Evolutionary conservation across 768 basidiomycete species (phyloP), one percentile per base, ranked within the genome.

Genomic region (Suillus weaverae): DNA sequence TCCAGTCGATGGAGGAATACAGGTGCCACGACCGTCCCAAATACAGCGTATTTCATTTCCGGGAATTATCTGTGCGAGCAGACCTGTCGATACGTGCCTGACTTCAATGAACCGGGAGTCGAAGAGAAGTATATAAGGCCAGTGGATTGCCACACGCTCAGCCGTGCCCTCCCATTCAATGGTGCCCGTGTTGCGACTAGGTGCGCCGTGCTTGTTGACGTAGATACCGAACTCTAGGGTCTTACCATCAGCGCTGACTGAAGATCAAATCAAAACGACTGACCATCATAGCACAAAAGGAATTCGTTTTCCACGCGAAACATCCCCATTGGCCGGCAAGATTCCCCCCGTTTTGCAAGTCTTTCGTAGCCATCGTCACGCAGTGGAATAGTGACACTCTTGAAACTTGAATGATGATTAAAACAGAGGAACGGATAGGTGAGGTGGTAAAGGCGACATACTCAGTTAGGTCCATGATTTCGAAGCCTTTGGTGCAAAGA

Each of bases 81-180:
- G 84, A 4, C 93, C 92, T 0, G 88, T 91, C 68, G 89, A 85
- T 67, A 94, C 84, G 74, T 95, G 90, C 30, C 95, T 87, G 46
- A 97, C 85, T 76, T 97, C 95, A 69, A 97, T 91, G 79, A 97
- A 96, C 3, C 91, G 89, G 10, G 87, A 83, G 73, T 96, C 94
- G 73, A 97, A 94, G 55, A 95, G 85, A 50, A 96, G 82, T 55
- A 98, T 81, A 71, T 95, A 95, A 1, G 95, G 95, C 53, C 89
- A 86, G 73, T 96, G 95, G 79, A 93, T 89, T 2, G 94, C 94
- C 30, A 93, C 93, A 38, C 88, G 88, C 68, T 95, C 93, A 0
- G 93, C 94, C 0, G 86, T 90, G 20, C 95, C 94, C 75, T 99
- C 96, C 94, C 95, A 99, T 75, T 99, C 96, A 62, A 97, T 90